Evolutionary conservation across 306 rosid species (phyloP), one percentile per base, ranked within the genome.

Genomic region (Alnus glutinosa): DNA sequence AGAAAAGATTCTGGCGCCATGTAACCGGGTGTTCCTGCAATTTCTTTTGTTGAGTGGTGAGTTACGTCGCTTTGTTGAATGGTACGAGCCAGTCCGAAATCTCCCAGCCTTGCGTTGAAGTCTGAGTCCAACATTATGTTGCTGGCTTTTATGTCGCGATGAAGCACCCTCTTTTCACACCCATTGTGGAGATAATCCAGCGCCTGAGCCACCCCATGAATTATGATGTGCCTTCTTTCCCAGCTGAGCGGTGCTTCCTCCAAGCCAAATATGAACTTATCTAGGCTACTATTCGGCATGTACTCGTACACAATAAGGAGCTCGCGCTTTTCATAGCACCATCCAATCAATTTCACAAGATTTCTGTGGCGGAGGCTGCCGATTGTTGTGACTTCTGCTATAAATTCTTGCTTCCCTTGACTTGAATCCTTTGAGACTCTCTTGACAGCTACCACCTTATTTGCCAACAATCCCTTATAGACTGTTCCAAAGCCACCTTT

Each of bases 1-100:
- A 91, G 89, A 51, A 93, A 91, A 0, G 90, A 89, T 69, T 91
- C 98, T 2, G 94, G 98, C 1, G 98, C 93, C 98, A 93, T 93
- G 63, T 93, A 91, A 2, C 97, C 97, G 0, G 87, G 97, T 0
- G 98, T 93, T 16, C 98, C 98, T 6, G 97, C 97, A 47, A 93
- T 88, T 51, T 83, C 93, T 39, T 78, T 89, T 2, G 97, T 93
- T 0, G 97, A 84, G 75, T 93, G 94, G 75, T 91, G 98, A 9
- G 94, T 84, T 55, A 86, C 81, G 19, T 87, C 85, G 9, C 84
- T 83, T 62, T 86, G 66, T 42, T 78, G 91, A 76, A 91, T 85
- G 1, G 89, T 85, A 0, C 97, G 79, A 0, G 98, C 98, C 51
- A 93, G 55, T 30, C 98, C 98, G 32, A 93, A 93, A 64, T 93